Evolutionary conservation across 225 moss, liverwort and hornwort genomes (phyloP).

Genomic region (Bryum argenteum): DNA sequence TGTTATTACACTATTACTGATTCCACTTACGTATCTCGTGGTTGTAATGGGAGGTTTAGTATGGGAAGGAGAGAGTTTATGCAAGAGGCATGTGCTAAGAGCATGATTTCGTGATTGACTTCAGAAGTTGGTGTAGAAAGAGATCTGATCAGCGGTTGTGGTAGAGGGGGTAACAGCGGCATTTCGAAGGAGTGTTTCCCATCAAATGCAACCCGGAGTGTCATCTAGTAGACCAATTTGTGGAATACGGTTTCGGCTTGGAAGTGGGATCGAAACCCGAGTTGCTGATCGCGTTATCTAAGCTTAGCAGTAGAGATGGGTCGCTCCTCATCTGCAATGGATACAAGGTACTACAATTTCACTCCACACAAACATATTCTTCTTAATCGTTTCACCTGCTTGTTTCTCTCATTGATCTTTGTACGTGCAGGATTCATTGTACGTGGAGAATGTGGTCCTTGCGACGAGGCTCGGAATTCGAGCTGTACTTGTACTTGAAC

Average conservation of each 20-base stretch:
- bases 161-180: conserved; percentile 69
- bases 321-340: conserved; percentile 91
- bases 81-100: conserved; percentile 27
- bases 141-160: conserved; percentile 57
- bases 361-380: conserved; percentile 18
- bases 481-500: conserved; percentile 73
- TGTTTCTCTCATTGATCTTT: conserved; percentile 13
- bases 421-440: conserved; percentile 60
- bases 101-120: conserved; percentile 38
- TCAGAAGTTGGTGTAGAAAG: conserved; percentile 48
- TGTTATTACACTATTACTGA: too few species aligned
- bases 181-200: conserved; percentile 86
- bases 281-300: conserved; percentile 74
- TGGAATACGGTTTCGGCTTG: conserved; percentile 74
- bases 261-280: conserved; percentile 90
- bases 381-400: conserved; percentile 31
- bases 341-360: conserved; percentile 79
- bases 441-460: conserved; percentile 68
- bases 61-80: not conserved
- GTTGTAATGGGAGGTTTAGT: too few species aligned
- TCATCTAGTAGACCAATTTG: conserved; percentile 69
- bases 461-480: conserved; percentile 72
- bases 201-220: conserved; percentile 90
- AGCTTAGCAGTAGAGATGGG: conserved; percentile 62
- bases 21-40: not conserved